phyloP scores from a whole-genome alignment of 441 rosid species.

The Mallotus repandus region DNA sequence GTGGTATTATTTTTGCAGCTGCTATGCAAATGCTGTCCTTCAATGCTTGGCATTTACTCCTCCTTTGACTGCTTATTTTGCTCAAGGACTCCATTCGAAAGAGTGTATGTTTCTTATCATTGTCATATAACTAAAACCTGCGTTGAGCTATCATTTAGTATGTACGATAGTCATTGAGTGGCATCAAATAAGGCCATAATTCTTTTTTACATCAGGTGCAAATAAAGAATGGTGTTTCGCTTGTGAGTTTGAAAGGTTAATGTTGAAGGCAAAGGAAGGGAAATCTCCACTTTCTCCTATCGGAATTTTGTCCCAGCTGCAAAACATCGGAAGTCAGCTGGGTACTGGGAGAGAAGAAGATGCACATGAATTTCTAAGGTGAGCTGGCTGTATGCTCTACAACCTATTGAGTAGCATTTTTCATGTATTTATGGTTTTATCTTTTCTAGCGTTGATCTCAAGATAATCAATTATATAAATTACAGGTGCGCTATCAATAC shows the following conservation, averaged over 20 bases:
- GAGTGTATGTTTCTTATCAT: slow-evolving; percentile 53
- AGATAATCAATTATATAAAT: slow-evolving; percentile 20
- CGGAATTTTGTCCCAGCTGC: slow-evolving; percentile 68
- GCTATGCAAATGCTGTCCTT: slow-evolving; percentile 92
- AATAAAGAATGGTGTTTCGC: slow-evolving; percentile 80
- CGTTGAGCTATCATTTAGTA: slow-evolving; percentile 10
- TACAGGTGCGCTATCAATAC: slow-evolving; percentile 82
- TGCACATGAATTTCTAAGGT: slow-evolving; percentile 98
- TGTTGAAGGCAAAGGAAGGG: slow-evolving; percentile 65
- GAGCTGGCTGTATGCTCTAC: not conserved
- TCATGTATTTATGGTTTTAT: slow-evolving; percentile 18
- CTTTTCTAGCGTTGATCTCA: not conserved
- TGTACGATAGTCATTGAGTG: slow-evolving; percentile 4
- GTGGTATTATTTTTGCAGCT: slow-evolving; percentile 54
- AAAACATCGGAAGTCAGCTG: slow-evolving; percentile 67
- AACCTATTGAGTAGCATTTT: not conserved
- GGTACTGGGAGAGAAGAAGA: slow-evolving; percentile 93
- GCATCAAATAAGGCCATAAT: slow-evolving; percentile 8
- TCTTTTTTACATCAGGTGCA: slow-evolving; percentile 49
- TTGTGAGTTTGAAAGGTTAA: slow-evolving; percentile 77
- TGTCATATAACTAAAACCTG: slow-evolving; percentile 2
- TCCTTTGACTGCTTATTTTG: slow-evolving; percentile 82
- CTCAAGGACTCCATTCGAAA: slow-evolving; percentile 78
- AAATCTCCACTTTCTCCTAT: slow-evolving; percentile 69
- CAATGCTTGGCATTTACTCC: slow-evolving; percentile 94